Evolutionary conservation across 2,329 filamentous ascomycete genomes (phyloP).

Genomic region (Fusarium aywerte): DNA sequence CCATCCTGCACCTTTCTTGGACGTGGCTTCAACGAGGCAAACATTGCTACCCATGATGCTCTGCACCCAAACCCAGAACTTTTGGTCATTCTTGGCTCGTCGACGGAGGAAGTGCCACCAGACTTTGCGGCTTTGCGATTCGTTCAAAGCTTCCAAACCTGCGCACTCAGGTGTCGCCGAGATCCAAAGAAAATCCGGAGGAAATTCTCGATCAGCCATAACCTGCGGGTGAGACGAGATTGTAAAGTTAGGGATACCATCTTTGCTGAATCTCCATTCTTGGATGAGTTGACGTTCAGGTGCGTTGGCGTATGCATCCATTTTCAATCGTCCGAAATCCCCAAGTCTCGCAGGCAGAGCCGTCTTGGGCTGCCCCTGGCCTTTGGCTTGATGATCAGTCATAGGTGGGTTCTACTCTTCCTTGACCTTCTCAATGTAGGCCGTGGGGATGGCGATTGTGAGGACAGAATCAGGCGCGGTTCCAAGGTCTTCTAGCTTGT

Average conservation of each 20-base stretch:
- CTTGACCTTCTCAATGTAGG: slow-evolving; percentile 31
- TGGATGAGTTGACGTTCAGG: slow-evolving; percentile 21
- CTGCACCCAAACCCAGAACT: slow-evolving; percentile 32
- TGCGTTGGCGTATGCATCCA: slow-evolving; percentile 5
- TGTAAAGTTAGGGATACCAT: slow-evolving; percentile 41
- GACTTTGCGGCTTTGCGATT: neutral
- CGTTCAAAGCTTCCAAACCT: neutral
- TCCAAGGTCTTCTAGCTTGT: slow-evolving; percentile 11
- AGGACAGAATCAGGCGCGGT: slow-evolving; percentile 22
- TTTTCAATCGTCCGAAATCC: slow-evolving; percentile 23
- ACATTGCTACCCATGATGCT: slow-evolving; percentile 35
- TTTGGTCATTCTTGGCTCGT: slow-evolving; percentile 6
- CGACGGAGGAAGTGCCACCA: slow-evolving; percentile 31
- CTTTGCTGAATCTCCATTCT: slow-evolving; percentile 36
- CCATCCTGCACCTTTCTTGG: slow-evolving; percentile 33
- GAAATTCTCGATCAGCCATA: slow-evolving; percentile 1
- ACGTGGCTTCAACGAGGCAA: slow-evolving; percentile 37
- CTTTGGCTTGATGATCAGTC: slow-evolving; percentile 1
- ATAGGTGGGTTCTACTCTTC: slow-evolving; percentile 39
- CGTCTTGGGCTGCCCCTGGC: neutral
- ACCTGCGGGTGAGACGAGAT: slow-evolving; percentile 24
- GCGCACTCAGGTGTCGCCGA: neutral
- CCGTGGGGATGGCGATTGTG: slow-evolving; percentile 37
- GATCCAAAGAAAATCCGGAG: slow-evolving; percentile 35
- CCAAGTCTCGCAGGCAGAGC: slow-evolving; percentile 11